Base-by-base conservation (phyloP, 371 early-diverging fungal genomes). In the Rhizopus delemar region DNA sequence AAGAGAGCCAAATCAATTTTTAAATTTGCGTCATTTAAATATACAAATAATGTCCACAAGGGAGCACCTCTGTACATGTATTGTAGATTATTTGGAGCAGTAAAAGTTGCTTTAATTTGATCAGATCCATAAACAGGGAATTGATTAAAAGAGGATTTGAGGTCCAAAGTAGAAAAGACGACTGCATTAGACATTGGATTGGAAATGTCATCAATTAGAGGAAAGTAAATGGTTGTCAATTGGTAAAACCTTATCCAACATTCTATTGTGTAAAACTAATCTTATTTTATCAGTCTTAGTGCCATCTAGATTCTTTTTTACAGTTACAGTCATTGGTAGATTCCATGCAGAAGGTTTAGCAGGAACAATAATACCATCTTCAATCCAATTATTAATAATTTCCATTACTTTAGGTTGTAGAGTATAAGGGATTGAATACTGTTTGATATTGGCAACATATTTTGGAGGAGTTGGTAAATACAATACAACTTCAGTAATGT, bases 51-150 rank as follows among this genome's bases (percentile, higher is more conserved):
- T n/a, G n/a, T n/a, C n/a, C n/a, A 57, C 31, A 57, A 63, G 6
- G 63, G 63, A 39, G 34, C 13, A 15, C 63, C 57, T 8, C 38
- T 41, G 38, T 46, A 51, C 57, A 57, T 62, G 22, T 63, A 63
- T 48, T 57, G 16, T 22, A 57, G 9, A 28, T 46, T 43, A 46
- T 56, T 34, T 12, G 50, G 51, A 41, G 41, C 57, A 57, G 63
- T 63, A 16, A 63, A 57, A 11, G 16, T 48, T 4, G 57, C 46
- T 32, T 57, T 63, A 6, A 45, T 15, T 38, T 31, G 57, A 57
- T 62, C 48, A 31, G 13, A 9, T 3, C 15, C 13, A 57, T 56
- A 46, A 4, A 62, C 15, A 5, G 49, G 45, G 41, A 56, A 57
- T 33, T 51, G 48, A 36, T 4, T 28, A 36, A 64, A 64, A 15